phyloP scores from a whole-genome alignment of 2,329 filamentous ascomycete genomes.

The Pseudogymnoascus sp. region DNA sequence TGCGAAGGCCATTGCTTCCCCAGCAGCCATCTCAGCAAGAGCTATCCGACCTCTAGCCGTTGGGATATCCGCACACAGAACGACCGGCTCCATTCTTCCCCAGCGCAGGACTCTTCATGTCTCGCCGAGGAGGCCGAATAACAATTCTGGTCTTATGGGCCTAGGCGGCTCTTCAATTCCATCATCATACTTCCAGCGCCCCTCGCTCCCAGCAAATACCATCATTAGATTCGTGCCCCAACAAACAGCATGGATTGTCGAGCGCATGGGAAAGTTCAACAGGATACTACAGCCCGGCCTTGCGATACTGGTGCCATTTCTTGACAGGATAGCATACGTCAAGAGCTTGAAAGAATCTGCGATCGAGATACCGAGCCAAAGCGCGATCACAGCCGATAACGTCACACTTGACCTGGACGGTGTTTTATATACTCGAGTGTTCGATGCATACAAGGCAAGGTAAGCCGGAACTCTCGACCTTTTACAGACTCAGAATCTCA shows the following conservation, averaged over 20 bases:
- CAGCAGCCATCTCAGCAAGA: slow-evolving; percentile 16
- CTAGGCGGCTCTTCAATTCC: slow-evolving; percentile 38
- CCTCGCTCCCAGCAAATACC: slow-evolving; percentile 80
- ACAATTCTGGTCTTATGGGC: slow-evolving; percentile 26
- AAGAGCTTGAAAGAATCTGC: slow-evolving; percentile 95
- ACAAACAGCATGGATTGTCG: slow-evolving; percentile 98
- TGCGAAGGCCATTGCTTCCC: slow-evolving; percentile 15
- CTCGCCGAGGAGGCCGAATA: slow-evolving; percentile 20
- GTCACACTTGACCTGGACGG: slow-evolving; percentile 95
- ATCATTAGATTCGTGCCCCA: slow-evolving; percentile 96
- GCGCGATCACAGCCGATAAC: slow-evolving; percentile 96
- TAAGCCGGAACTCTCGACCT: slow-evolving; percentile 35
- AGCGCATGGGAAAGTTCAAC: slow-evolving; percentile 98
- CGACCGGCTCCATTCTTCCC: slow-evolving; percentile 11
- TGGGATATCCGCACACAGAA: slow-evolving; percentile 15
- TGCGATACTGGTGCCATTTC: slow-evolving; percentile 78
- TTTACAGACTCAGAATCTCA: neutral
- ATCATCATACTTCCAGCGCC: slow-evolving; percentile 73
- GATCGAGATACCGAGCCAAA: slow-evolving; percentile 95
- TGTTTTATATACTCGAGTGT: slow-evolving; percentile 89
- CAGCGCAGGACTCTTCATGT: slow-evolving; percentile 26
- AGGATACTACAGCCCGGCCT: slow-evolving; percentile 88
- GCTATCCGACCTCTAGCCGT: slow-evolving; percentile 17
- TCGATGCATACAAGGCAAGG: slow-evolving; percentile 97
- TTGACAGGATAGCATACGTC: slow-evolving; percentile 96